These are phyloP conservation scores for Suillus tomentosus DNA, from an alignment of 768 basidiomycete genomes.

Conservation along the genomic window DNA sequence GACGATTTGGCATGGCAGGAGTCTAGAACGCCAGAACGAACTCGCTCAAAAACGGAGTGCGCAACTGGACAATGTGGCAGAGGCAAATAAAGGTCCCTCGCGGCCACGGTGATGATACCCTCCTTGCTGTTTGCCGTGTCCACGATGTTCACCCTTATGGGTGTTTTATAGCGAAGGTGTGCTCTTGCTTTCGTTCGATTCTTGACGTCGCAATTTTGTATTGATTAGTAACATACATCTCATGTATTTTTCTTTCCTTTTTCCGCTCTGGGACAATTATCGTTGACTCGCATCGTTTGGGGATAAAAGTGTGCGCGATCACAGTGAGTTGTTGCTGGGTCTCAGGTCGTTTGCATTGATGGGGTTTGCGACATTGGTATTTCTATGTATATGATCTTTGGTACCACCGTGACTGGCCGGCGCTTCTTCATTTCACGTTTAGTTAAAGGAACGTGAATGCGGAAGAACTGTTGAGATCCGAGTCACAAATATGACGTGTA, in stretches of 20 bases:
- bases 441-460: too few species aligned
- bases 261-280: not conserved
- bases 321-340: not conserved
- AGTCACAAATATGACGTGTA: too few species aligned
- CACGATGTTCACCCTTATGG: too few species aligned
- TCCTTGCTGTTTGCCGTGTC: not conserved
- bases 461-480: too few species aligned
- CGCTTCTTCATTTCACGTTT: too few species aligned
- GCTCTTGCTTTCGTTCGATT: not conserved
- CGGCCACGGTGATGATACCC: not conserved
- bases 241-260: not conserved
- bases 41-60: slow-evolving; percentile 69
- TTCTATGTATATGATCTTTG: too few species aligned
- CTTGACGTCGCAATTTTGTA: not conserved
- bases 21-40: slow-evolving; percentile 75
- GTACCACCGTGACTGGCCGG: too few species aligned
- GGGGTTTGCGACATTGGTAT: not conserved
- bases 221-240: slow-evolving; percentile 8
- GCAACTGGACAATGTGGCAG: slow-evolving; percentile 37
- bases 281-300: not conserved
- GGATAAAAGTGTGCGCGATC: not conserved
- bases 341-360: not conserved
- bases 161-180: not conserved
- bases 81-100: slow-evolving; percentile 22
- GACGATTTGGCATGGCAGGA: slow-evolving; percentile 45